Percentiles rank a stretch among this genome's conserved stretches.
phyloP scores from a whole-genome alignment of 163 green algal species.

The Chloromonas sp. region DNA sequence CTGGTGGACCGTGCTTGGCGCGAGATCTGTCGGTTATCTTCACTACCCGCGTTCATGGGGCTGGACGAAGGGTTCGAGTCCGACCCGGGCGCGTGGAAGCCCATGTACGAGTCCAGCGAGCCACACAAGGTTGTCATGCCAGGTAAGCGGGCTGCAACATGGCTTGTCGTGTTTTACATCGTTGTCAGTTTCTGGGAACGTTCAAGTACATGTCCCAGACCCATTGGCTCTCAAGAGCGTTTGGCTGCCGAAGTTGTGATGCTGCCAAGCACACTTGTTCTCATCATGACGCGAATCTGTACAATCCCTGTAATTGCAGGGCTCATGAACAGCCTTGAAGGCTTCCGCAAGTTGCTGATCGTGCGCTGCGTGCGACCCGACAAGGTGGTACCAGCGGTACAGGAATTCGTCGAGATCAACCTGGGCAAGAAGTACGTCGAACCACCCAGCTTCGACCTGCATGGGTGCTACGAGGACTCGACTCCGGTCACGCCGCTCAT shows the following conservation, averaged over 20 bases:
- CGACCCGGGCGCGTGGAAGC: conserved; percentile 43
- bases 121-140: conserved; percentile 40
- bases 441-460: conserved; percentile 66
- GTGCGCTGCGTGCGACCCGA: conserved; percentile 69
- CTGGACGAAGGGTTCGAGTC: conserved; percentile 31
- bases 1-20: conserved; percentile 58
- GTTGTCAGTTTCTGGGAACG: conserved; percentile 29
- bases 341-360: conserved; percentile 68
- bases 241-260: too few species aligned
- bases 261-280: too few species aligned
- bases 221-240: too few species aligned
- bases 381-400: conserved; percentile 72
- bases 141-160: background rate
- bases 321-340: conserved; percentile 41
- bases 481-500: conserved; percentile 66
- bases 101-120: conserved; percentile 56
- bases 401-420: conserved; percentile 37
- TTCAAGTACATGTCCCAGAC: background rate
- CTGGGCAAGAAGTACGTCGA: conserved; percentile 64
- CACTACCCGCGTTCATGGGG: conserved; percentile 51
- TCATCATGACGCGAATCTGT: too few species aligned
- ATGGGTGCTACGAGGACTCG: conserved; percentile 67
- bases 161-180: too few species aligned
- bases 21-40: conserved; percentile 54
- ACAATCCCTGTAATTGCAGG: background rate